Conservation (phyloP, 2,329 filamentous ascomycete species). For the Pseudogymnoascus destructans region DNA sequence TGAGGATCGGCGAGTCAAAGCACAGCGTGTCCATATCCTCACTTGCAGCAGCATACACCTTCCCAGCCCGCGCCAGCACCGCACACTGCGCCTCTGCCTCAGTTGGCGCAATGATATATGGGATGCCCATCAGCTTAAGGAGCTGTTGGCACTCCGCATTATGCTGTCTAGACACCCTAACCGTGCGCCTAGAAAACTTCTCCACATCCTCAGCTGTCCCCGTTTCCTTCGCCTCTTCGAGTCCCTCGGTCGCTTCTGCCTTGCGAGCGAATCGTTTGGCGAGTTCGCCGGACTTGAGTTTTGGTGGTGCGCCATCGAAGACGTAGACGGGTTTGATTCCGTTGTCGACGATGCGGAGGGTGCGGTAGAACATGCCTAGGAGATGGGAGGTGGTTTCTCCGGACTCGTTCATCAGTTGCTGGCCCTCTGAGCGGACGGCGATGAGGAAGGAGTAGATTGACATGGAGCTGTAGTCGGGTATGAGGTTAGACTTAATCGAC, state of each 20-base stretch:
- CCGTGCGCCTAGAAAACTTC: conserved; percentile 88
- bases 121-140: conserved; percentile 89
- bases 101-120: conserved; percentile 87
- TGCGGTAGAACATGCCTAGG: conserved; percentile 99
- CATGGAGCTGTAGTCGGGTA: conserved; percentile 56
- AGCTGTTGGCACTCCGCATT: conserved; percentile 88
- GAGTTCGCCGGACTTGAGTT: conserved; percentile 92
- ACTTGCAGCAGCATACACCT: conserved; percentile 91
- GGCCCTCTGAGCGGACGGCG: conserved; percentile 89
- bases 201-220: conserved; percentile 96
- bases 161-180: conserved; percentile 90
- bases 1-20: conserved; percentile 80
- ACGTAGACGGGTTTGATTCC: conserved; percentile 98
- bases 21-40: conserved; percentile 99
- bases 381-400: conserved; percentile 96
- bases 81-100: conserved; percentile 97
- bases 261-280: conserved; percentile 95
- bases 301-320: conserved; percentile 92
- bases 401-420: conserved; percentile 88
- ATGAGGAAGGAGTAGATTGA: conserved; percentile 98
- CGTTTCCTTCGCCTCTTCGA: conserved; percentile 93
- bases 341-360: conserved; percentile 93
- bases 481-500: conserved; percentile 12
- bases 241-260: conserved; percentile 74
- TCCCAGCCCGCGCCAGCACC: conserved; percentile 73